Conservation (phyloP, 768 basidiomycete genomes). For the Holtermannia corniformis region DNA sequence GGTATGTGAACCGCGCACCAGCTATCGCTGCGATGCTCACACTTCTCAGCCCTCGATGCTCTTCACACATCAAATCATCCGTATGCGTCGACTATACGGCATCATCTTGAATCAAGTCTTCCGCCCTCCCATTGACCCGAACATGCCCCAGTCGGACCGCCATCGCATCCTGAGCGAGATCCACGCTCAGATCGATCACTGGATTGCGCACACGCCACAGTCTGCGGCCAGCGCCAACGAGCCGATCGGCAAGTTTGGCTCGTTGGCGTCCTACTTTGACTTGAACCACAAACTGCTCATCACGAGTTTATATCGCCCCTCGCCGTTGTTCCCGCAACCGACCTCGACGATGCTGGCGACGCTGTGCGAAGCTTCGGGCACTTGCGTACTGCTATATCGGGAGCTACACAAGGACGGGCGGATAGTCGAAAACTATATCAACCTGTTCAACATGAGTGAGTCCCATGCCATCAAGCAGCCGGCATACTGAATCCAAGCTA, state of each 20-base stretch:
- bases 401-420: conserved; percentile 13
- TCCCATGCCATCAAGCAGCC: background rate
- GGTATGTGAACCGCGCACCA: too few relatives aligned
- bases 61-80: conserved; percentile 17
- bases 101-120: conserved; percentile 15
- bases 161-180: conserved; percentile 8
- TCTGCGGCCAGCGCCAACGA: conserved; percentile 3
- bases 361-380: conserved; percentile 10
- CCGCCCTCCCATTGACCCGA: conserved; percentile 9
- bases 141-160: conserved; percentile 9
- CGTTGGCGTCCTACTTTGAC: conserved; percentile 13
- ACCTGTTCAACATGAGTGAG: conserved; percentile 5
- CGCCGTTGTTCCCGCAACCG: conserved; percentile 16
- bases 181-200: conserved; percentile 11
- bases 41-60: conserved; percentile 8
- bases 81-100: conserved; percentile 14
- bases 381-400: conserved; percentile 16
- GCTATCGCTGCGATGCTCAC: too few relatives aligned
- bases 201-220: conserved; percentile 15
- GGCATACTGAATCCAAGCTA: conserved; percentile 3
- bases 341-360: conserved; percentile 6
- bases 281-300: conserved; percentile 18
- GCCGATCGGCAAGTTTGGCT: conserved; percentile 12
- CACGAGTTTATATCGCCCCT: conserved; percentile 18
- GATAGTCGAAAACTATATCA: conserved; percentile 20